Conservation (phyloP, 2,329 filamentous ascomycete genomes). For the Aureobasidium mangrovei region DNA sequence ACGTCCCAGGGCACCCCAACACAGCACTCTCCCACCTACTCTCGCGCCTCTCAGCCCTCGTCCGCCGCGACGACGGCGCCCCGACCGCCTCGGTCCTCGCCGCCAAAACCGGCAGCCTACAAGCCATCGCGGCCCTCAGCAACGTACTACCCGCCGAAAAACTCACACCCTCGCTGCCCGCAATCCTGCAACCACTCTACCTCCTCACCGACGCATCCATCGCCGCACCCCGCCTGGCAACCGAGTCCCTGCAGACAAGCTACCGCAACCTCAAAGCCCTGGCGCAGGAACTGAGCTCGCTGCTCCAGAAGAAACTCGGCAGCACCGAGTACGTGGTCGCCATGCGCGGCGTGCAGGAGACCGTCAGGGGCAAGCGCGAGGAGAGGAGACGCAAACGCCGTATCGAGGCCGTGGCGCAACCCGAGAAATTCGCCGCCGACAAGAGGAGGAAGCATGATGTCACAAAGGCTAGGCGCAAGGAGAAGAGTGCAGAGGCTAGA, state of each 20-base stretch:
- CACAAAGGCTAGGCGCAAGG: constrained; percentile 76
- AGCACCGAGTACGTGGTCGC: constrained; percentile 68
- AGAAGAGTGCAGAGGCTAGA: constrained; percentile 64
- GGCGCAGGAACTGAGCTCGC: constrained; percentile 68
- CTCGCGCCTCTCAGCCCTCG: constrained; percentile 64
- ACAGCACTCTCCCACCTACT: constrained; percentile 66
- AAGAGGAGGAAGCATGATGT: constrained; percentile 79
- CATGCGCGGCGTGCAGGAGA: constrained; percentile 63
- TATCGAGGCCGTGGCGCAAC: constrained; percentile 75
- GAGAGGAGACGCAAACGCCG: constrained; percentile 74
- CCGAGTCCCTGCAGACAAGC: constrained; percentile 57
- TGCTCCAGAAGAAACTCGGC: constrained; percentile 77
- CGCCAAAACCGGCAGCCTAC: constrained; percentile 67
- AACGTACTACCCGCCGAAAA: constrained; percentile 50
- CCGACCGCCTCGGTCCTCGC: constrained; percentile 54
- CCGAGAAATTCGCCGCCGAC: constrained; percentile 66
- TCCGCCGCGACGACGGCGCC: constrained; percentile 59
- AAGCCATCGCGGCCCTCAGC: constrained; percentile 62
- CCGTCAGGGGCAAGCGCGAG: constrained; percentile 62
- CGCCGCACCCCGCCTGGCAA: constrained; percentile 45
- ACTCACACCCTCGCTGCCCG: constrained; percentile 55
- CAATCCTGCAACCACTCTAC: constrained; percentile 60
- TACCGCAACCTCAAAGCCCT: constrained; percentile 64
- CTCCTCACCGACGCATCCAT: constrained; percentile 71
- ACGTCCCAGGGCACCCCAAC: constrained; percentile 24